A percentile compares a stretch with the other conserved stretches of the same genome.
These are phyloP conservation scores for Tetraselmis striata DNA, from an alignment of 139 green algal species.

Conservation along the genomic window DNA sequence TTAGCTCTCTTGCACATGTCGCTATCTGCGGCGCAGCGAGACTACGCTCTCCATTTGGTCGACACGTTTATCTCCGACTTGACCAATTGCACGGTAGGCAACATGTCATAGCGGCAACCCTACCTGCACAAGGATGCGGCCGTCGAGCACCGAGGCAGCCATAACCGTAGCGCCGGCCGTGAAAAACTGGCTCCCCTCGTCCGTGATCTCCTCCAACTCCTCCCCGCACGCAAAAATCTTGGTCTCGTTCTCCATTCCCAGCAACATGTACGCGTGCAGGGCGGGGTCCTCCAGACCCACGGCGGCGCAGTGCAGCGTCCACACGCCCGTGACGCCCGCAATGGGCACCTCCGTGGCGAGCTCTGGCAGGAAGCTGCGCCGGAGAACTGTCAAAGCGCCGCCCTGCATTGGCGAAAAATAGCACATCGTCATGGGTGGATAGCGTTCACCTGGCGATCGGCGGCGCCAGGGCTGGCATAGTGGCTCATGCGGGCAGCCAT, in stretches of 20 bases:
- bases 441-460: too few relatives aligned
- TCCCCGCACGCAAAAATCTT: background rate
- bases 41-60: too few relatives aligned
- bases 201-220: background rate
- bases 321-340: background rate
- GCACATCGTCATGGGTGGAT: too few relatives aligned
- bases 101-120: background rate
- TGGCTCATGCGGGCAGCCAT: too few relatives aligned
- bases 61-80: too few relatives aligned
- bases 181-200: background rate
- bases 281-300: background rate
- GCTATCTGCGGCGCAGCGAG: too few relatives aligned
- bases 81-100: too few relatives aligned
- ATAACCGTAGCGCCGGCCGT: background rate
- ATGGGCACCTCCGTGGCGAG: background rate
- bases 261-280: background rate
- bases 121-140: background rate
- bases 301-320: background rate
- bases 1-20: too few relatives aligned
- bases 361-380: background rate
- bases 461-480: too few relatives aligned
- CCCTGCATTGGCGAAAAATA: too few relatives aligned
- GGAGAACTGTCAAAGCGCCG: background rate
- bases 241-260: background rate
- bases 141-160: background rate